Evolutionary conservation across 2,329 filamentous ascomycete genomes (phyloP), one percentile per base, ranked within the genome.

Genomic region (Colletotrichum sojae): DNA sequence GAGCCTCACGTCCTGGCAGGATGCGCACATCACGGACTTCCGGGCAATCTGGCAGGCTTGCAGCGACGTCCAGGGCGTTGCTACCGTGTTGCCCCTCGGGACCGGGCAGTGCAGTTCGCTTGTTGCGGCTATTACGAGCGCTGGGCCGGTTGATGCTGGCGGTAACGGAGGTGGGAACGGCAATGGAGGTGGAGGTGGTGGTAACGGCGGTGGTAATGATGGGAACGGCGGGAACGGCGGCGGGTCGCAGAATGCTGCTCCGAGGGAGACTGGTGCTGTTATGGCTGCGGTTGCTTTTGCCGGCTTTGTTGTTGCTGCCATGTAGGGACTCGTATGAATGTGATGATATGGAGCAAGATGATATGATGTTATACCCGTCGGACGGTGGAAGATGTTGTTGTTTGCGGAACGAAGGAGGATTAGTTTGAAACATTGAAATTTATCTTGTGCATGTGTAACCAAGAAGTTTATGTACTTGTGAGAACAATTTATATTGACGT

Each of bases 31-130:
- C 31, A 67, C 60, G 2, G 73, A 69, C 1, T 40, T 76, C 18
- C 69, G 68, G 4, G 70, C 70, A 45, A 53, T 78, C 5, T 27
- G 74, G 39, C 63, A 73, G 1, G 76, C 76, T 9, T 78, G 76
- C 63, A 75, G 70, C 61, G 76, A 78, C n/a, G 75, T 77, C 10
- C 75, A 75, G 20, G 74, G 66, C 15, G 49, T 70, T 13, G 53
- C 46, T 20, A 63, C 64, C 8, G 40, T 71, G 0, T 5, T 71
- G 36, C 69, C 69, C 8, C 43, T 67, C 5, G 68, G 65, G 0
- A 52, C 66, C 0, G 56, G 52, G 9, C 57, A 63, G 56, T 71
- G 69, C 51, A 69, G 66, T 9, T 69, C 65, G 1, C 61, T 71
- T 1, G 67, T 69, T 18, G 69, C 69, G 9, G 40, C 61, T 46